Evolutionary conservation across 2,329 filamentous ascomycete genomes (phyloP).

Genomic region (Alternaria conjuncta): DNA sequence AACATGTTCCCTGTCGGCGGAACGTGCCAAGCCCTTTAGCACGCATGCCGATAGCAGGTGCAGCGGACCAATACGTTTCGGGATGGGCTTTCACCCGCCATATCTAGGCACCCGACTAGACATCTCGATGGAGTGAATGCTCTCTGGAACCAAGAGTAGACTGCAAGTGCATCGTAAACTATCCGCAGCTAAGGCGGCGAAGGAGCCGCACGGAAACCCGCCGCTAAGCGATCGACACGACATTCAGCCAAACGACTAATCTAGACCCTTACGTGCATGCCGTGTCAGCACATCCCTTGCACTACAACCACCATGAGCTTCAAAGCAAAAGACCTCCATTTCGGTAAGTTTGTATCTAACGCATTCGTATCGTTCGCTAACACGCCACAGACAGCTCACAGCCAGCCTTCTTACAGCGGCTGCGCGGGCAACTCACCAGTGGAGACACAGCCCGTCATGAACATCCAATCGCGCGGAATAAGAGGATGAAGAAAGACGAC

Average conservation of each 20-base stretch:
- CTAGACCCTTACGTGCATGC: constrained; percentile 7
- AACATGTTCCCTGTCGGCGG: constrained; percentile 19
- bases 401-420: constrained; percentile 55
- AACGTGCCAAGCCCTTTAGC: constrained; percentile 17
- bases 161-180: not conserved
- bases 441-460: constrained; percentile 56
- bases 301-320: constrained; percentile 56
- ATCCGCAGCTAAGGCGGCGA: constrained; percentile 1
- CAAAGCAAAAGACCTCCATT: constrained; percentile 73
- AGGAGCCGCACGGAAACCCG: constrained; percentile 17
- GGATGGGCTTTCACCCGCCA: not conserved
- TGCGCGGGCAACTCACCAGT: constrained; percentile 61
- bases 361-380: constrained; percentile 44
- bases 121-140: not conserved
- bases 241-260: constrained; percentile 6
- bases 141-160: not conserved
- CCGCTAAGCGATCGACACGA: constrained; percentile 19
- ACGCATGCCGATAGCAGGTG: constrained; percentile 16
- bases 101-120: not conserved
- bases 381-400: constrained; percentile 57
- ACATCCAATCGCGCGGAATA: constrained; percentile 53
- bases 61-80: constrained; percentile 11
- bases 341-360: constrained; percentile 51
- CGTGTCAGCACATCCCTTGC: constrained; percentile 3
- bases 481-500: constrained; percentile 61